These are phyloP conservation scores for Theobroma cacao DNA, from an alignment of 345 rosid species.

Conservation along the genomic window DNA sequence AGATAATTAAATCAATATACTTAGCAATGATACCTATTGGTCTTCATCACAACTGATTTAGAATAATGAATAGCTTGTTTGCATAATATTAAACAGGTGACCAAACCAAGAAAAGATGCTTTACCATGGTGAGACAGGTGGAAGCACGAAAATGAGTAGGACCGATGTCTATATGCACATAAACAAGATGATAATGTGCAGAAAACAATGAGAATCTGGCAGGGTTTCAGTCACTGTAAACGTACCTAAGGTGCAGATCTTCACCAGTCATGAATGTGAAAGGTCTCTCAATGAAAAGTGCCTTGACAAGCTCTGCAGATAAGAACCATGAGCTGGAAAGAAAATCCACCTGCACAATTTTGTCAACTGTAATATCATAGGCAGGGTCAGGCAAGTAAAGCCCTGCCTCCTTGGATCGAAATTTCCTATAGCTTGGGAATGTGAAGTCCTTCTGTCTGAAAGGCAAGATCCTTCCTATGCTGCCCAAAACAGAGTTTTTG, in stretches of 20 bases:
- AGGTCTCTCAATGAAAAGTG: constrained; percentile 84
- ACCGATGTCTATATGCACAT: background rate
- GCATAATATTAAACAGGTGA: constrained; percentile 28
- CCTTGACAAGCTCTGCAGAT: constrained; percentile 86
- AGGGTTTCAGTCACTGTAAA: background rate
- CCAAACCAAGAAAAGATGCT: constrained; percentile 25
- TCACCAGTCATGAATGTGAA: constrained; percentile 94
- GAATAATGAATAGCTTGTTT: background rate
- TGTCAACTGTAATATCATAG: constrained; percentile 73
- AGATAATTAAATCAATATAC: too few relatives aligned
- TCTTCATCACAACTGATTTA: background rate
- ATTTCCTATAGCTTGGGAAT: constrained; percentile 95
- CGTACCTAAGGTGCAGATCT: constrained; percentile 94
- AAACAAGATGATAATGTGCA: background rate
- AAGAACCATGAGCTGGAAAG: constrained; percentile 97
- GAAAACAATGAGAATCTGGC: background rate
- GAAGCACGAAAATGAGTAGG: background rate
- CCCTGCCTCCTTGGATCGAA: constrained; percentile 91
- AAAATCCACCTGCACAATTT: constrained; percentile 92
- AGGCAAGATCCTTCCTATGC: constrained; percentile 95
- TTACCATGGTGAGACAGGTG: background rate
- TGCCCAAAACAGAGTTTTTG: constrained; percentile 84
- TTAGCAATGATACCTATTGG: too few relatives aligned
- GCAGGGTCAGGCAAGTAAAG: constrained; percentile 98
- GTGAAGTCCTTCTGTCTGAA: constrained; percentile 89